Base-by-base conservation (phyloP, 1,284 basidiomycete species). In the Schizophyllum commune region DNA sequence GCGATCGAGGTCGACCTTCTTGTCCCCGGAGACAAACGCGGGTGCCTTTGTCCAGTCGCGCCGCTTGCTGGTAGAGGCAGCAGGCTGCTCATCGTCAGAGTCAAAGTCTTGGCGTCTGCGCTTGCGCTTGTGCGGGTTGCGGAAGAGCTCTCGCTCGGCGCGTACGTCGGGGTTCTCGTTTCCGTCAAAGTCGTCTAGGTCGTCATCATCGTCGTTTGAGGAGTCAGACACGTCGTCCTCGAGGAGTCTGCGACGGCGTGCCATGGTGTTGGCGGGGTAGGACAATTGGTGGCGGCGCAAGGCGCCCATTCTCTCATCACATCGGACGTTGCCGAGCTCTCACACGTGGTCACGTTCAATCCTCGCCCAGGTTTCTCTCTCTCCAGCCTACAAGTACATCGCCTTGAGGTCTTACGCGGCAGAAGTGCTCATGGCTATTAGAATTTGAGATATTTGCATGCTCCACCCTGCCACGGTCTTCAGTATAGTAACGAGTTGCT, bases 1-100 rank as follows among this genome's bases (percentile, higher is more conserved):
- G 62, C 76, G 75, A 61, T 79, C 73, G 65, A 81, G 63, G 52
- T 80, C 75, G 51, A 82, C 79, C 68, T 81, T 81, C 67, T 81
- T 79, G 60, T 80, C 79, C 20, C 81, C 76, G 1, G 86, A 80
- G 17, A 90, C 82, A 69, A 94, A 94, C 0, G 86, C 79, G 15
- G 92, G 92, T 2, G 90, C 90, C 78, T 90, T 92, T 55, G 91
- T 82, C 88, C 79, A 90, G 72, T 83, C 83, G 61, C 72, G 80
- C 68, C 73, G 79, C 72, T 77, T 79, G 65, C 67, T 60, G 51
- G 66, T 62, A 68, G 63, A 63, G 65, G 68, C 64, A 59, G 67
- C 63, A 51, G 70, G 69, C 58, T 69, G 73, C 20, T 74, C 75
- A 60, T 77, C 76, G 47, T 71, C 77, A 61, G 84, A 83, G 51